Conservation (phyloP, 2,329 filamentous ascomycete genomes). For the Trichoderma koningiopsis region DNA sequence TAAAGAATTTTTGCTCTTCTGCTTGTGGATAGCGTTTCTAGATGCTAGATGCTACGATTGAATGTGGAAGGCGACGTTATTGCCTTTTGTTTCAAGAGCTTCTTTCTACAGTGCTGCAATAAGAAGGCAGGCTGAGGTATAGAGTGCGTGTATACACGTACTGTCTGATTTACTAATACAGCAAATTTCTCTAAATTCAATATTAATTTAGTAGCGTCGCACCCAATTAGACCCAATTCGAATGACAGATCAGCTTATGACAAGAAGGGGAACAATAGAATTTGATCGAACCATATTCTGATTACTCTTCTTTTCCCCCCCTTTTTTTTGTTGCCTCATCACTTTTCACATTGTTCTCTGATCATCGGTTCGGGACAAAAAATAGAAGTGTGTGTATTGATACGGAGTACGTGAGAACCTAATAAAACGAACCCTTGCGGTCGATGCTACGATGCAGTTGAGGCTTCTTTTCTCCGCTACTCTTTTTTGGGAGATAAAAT, state of each 20-base stretch:
- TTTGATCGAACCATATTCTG: not conserved
- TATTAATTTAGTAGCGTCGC: not conserved
- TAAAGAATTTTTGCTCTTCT: not conserved
- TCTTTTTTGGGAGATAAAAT: not conserved
- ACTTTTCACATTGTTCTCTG: not conserved
- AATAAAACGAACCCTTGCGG: constrained; percentile 15
- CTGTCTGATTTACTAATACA: not conserved
- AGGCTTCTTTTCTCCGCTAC: not conserved
- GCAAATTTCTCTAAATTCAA: not conserved
- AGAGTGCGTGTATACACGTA: not conserved
- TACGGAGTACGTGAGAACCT: not conserved
- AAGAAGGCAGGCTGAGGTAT: not conserved
- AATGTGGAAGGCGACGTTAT: not conserved
- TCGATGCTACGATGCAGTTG: constrained; percentile 2
- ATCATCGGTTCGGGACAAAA: not conserved
- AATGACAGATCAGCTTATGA: not conserved
- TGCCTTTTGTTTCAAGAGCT: not conserved
- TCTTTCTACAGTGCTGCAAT: not conserved
- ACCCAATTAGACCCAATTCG: not conserved
- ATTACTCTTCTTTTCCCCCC: not conserved
- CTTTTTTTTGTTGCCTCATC: not conserved
- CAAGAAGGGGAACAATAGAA: not conserved
- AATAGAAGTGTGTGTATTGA: not conserved
- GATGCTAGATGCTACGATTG: not conserved
- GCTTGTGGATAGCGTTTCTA: not conserved